Conservation (phyloP, 1,284 basidiomycete species). For the Paramarasmius palmivorus region DNA sequence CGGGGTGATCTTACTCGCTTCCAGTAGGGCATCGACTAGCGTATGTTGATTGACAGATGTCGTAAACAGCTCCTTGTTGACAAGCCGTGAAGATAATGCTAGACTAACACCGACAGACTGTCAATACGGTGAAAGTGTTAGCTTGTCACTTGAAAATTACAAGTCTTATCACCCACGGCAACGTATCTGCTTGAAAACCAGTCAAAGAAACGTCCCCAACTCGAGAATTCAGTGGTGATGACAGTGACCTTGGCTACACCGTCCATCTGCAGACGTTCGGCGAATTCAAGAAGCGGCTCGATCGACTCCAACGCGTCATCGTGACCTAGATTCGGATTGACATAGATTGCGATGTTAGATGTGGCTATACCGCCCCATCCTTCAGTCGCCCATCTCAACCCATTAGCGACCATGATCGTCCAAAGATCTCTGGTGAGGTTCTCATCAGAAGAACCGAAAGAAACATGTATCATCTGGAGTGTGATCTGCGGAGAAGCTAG, state of each 20-base stretch:
- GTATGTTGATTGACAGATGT: conserved; percentile 26
- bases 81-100: conserved; percentile 42
- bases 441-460: neutral
- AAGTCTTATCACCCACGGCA: conserved; percentile 20
- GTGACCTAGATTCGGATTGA: conserved; percentile 22
- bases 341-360: conserved; percentile 10
- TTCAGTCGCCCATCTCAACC: conserved; percentile 29
- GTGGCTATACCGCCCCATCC: conserved; percentile 35
- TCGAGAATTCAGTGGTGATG: conserved; percentile 33
- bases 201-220: conserved; percentile 39
- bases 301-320: conserved; percentile 37
- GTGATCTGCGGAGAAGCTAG: conserved; percentile 23
- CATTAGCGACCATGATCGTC: conserved; percentile 26
- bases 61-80: conserved; percentile 37
- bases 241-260: conserved; percentile 27
- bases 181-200: conserved; percentile 30
- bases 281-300: conserved; percentile 41
- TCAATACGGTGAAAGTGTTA: neutral
- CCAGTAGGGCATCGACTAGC: conserved; percentile 37
- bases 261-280: conserved; percentile 25
- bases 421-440: conserved; percentile 16
- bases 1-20: conserved; percentile 22
- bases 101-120: conserved; percentile 39
- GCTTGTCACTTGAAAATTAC: too few species aligned
- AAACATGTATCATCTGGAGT: conserved; percentile 22